Conservation (phyloP, 768 basidiomycete genomes). For the Arthromyces matolae region DNA sequence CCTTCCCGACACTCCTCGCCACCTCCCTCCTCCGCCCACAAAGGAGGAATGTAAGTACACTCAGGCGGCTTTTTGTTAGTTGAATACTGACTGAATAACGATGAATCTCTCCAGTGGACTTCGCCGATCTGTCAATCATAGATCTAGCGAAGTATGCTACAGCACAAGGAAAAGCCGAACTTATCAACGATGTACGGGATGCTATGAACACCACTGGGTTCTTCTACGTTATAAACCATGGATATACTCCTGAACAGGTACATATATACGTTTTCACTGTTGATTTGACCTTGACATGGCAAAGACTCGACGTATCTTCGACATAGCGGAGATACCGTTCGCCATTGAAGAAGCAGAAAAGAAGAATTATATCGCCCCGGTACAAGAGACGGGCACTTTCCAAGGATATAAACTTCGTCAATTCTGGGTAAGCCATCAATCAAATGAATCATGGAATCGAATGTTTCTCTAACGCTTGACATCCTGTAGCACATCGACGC, state of each 20-base stretch:
- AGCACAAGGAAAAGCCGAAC: conserved; percentile 30
- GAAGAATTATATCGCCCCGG: conserved; percentile 25
- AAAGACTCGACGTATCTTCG: conserved; percentile 39
- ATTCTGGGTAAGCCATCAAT: conserved; percentile 13
- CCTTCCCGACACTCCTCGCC: conserved; percentile 31
- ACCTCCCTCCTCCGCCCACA: conserved; percentile 20
- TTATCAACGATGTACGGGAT: conserved; percentile 39
- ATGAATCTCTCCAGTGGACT: conserved; percentile 22
- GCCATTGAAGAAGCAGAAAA: conserved; percentile 37
- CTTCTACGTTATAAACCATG: conserved; percentile 49
- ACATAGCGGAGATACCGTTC: conserved; percentile 41
- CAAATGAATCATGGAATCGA: neutral
- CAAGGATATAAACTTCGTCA: conserved; percentile 29
- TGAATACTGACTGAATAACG: neutral
- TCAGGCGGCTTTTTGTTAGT: too few relatives aligned
- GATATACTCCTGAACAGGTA: conserved; percentile 40
- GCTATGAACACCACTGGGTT: conserved; percentile 43
- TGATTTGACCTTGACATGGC: neutral
- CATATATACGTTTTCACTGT: neutral
- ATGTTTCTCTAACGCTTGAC: neutral
- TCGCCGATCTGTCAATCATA: conserved; percentile 49
- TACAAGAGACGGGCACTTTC: conserved; percentile 38
- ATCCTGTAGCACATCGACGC: conserved; percentile 50
- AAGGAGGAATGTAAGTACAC: conserved; percentile 9
- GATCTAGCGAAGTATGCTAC: conserved; percentile 42